Conservation (phyloP, 164 flowering plant species). For the Tetrastigma voinierianum region DNA sequence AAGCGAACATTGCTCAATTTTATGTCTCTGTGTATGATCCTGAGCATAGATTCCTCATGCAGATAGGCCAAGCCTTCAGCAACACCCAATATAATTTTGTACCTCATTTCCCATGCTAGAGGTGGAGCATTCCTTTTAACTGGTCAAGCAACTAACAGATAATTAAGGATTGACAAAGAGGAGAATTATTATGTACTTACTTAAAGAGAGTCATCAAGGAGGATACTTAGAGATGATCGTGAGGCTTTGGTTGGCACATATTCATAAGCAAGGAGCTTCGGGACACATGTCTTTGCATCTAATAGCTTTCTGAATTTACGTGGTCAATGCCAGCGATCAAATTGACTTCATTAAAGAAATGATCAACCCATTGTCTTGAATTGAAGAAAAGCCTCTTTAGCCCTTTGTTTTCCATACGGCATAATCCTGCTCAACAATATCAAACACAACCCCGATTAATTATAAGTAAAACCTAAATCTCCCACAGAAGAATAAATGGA, state of each 20-base stretch:
- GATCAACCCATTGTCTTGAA: too few relatives aligned
- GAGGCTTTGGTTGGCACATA: constrained; percentile 61
- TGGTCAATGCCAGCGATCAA: constrained; percentile 67
- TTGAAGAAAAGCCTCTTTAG: constrained; percentile 80
- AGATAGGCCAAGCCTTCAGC: constrained; percentile 69
- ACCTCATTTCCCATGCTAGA: too few relatives aligned
- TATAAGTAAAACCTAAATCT: neutral
- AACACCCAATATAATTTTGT: too few relatives aligned
- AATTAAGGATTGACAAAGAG: neutral
- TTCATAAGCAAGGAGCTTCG: constrained; percentile 85
- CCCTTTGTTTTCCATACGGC: constrained; percentile 60
- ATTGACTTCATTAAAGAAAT: constrained; percentile 90
- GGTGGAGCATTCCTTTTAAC: constrained; percentile 32
- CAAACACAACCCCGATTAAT: neutral
- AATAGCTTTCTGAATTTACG: constrained; percentile 69
- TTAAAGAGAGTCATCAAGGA: neutral
- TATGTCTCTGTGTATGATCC: constrained; percentile 79
- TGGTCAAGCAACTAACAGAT: constrained; percentile 17
- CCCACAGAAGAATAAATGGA: neutral
- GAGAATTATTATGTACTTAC: neutral
- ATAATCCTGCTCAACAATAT: constrained; percentile 41
- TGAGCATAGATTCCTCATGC: constrained; percentile 53
- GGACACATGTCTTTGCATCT: constrained; percentile 88
- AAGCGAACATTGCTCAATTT: constrained; percentile 63
- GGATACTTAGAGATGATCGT: constrained; percentile 27